A percentile compares a stretch with the other conserved stretches of the same genome.
phyloP scores from a whole-genome alignment of 495 filamentous ascomycete species.

The Penicillium antarcticum region DNA sequence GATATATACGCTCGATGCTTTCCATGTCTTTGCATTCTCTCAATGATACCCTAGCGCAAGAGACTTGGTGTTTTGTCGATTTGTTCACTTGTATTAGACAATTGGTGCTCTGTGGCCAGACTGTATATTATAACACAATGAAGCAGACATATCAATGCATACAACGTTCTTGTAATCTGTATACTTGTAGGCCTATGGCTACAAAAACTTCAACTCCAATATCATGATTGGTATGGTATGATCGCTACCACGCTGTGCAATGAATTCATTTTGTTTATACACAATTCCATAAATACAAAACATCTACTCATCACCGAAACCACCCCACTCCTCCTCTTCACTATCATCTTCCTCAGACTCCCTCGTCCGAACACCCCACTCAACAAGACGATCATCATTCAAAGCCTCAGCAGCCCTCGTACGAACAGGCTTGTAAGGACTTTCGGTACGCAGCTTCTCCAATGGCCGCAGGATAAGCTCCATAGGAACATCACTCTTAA shows the following conservation, averaged over 20 bases:
- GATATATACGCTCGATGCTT: conserved; percentile 6
- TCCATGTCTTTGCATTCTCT: conserved; percentile 15
- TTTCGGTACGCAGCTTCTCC: conserved; percentile 51
- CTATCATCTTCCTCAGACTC: conserved; percentile 40
- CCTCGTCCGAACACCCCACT: conserved; percentile 50
- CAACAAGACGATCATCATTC: conserved; percentile 67
- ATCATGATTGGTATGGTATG: conserved; percentile 1
- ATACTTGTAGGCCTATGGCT: neutral
- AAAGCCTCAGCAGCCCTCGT: conserved; percentile 67
- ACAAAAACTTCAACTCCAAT: neutral
- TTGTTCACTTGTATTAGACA: neutral
- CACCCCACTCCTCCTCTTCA: conserved; percentile 64
- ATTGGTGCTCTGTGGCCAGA: conserved; percentile 1
- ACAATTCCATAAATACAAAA: conserved; percentile 6
- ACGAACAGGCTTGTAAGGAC: conserved; percentile 69
- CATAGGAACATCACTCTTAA: conserved; percentile 40
- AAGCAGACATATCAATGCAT: conserved; percentile 11
- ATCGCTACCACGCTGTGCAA: conserved; percentile 21
- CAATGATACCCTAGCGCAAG: conserved; percentile 38
- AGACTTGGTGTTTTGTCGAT: conserved; percentile 11
- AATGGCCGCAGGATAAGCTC: conserved; percentile 59
- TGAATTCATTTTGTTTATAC: conserved; percentile 12
- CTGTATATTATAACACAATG: conserved; percentile 9
- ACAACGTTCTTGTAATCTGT: neutral
- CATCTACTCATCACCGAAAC: conserved; percentile 59